These are phyloP conservation scores for Phytophthora meadii DNA, from an alignment of 352 stramenopile species.

Conservation along the genomic window DNA sequence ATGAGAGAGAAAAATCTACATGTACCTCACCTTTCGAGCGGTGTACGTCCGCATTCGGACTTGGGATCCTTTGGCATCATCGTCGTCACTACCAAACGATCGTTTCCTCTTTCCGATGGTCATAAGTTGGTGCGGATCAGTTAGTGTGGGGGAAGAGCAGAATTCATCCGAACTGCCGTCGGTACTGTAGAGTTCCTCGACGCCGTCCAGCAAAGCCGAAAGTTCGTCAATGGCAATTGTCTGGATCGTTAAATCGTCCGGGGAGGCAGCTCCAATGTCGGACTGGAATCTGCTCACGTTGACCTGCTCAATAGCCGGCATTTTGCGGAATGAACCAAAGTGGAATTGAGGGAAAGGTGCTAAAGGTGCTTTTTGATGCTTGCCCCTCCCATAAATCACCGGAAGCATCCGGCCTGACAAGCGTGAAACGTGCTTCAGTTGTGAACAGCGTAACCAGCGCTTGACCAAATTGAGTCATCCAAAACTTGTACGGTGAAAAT, in stretches of 20 bases:
- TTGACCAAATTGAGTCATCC: no score
- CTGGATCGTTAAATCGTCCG: slow-evolving; percentile 3
- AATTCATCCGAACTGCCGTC: slow-evolving; percentile 20
- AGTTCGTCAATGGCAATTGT: slow-evolving; percentile 18
- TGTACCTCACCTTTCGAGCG: slow-evolving; percentile 32
- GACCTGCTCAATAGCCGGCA: slow-evolving; percentile 14
- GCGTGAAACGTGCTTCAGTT: not conserved
- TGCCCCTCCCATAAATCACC: slow-evolving; percentile 7
- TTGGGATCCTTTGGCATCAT: slow-evolving; percentile 7
- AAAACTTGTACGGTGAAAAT: no score
- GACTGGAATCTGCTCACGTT: not conserved
- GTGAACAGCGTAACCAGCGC: no score
- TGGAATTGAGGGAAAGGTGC: not conserved
- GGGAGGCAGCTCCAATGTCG: not conserved
- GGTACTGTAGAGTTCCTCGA: slow-evolving; percentile 11
- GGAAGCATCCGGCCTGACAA: slow-evolving; percentile 2
- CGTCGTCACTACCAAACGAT: slow-evolving; percentile 16
- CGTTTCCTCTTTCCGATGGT: slow-evolving; percentile 16
- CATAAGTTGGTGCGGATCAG: not conserved
- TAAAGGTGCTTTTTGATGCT: no score
- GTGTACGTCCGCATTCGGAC: slow-evolving; percentile 37
- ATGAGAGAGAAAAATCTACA: not conserved
- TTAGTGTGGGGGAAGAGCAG: not conserved
- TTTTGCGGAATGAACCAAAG: slow-evolving; percentile 16
- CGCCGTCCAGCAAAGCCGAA: slow-evolving; percentile 10